Percentiles rank a stretch among this genome's conserved stretches.
Conservation (phyloP, 177 flowering plant species). For the Vitis hybrid region DNA sequence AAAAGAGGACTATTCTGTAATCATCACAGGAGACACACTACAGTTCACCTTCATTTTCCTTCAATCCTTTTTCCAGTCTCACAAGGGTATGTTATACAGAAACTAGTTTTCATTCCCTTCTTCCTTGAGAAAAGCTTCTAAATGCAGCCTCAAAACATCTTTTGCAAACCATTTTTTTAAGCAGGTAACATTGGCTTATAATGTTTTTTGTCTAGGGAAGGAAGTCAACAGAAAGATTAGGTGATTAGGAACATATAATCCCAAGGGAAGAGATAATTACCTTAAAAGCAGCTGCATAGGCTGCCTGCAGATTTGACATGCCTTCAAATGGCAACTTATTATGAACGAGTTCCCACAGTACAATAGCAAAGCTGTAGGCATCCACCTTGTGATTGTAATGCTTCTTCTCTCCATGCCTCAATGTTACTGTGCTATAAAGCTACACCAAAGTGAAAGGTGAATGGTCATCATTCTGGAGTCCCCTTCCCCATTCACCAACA, state of each 20-base stretch:
- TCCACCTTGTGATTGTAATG: conserved; percentile 82
- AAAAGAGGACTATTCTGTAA: too few species aligned
- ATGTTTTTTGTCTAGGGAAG: too few species aligned
- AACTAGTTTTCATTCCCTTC: not conserved
- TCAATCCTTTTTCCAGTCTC: too few species aligned
- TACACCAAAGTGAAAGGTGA: conserved; percentile 22
- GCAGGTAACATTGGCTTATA: too few species aligned
- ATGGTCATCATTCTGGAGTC: not conserved
- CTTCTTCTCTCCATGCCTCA: conserved; percentile 68
- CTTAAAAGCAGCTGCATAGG: conserved; percentile 79
- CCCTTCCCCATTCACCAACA: not conserved
- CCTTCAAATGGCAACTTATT: conserved; percentile 76
- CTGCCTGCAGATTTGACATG: conserved; percentile 74
- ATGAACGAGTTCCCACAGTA: conserved; percentile 76
- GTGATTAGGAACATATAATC: not conserved
- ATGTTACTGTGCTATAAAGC: conserved; percentile 69
- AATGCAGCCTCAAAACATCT: not conserved
- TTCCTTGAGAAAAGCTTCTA: not conserved
- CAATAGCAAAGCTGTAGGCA: conserved; percentile 78
- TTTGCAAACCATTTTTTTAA: not conserved
- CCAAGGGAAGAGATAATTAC: conserved; percentile 24
- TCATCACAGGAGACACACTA: too few species aligned
- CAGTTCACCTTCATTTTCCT: too few species aligned
- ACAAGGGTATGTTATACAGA: not conserved
- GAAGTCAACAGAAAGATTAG: too few species aligned